These are phyloP conservation scores for Macrophomina pseudophaseolina DNA, from an alignment of 2,329 filamentous ascomycete genomes.

Conservation along the genomic window DNA sequence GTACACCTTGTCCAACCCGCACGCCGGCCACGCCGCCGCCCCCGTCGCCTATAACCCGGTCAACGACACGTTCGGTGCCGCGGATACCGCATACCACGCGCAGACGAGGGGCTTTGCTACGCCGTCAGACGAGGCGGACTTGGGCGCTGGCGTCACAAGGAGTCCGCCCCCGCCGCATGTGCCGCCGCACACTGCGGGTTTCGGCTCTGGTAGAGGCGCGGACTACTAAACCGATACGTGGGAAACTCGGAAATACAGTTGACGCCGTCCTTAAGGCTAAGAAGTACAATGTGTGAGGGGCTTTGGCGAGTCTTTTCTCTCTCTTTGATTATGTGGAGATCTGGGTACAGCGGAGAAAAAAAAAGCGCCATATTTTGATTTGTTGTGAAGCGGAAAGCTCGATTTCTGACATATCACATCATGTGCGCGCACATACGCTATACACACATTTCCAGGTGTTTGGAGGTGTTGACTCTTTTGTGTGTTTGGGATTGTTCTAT, in stretches of 20 bases:
- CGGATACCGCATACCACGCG: slow-evolving; percentile 44
- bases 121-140: slow-evolving; percentile 31
- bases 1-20: slow-evolving; percentile 33
- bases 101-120: slow-evolving; percentile 30
- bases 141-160: slow-evolving; percentile 37
- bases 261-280: no score
- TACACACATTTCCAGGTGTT: slow-evolving; percentile 19
- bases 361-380: background rate
- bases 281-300: background rate
- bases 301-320: background rate
- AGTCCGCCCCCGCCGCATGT: slow-evolving; percentile 26
- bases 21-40: slow-evolving; percentile 20
- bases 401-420: slow-evolving; percentile 7
- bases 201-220: slow-evolving; percentile 16
- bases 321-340: background rate
- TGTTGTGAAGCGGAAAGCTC: background rate
- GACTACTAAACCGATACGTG: background rate
- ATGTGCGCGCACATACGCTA: background rate
- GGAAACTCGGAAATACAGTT: background rate
- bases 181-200: slow-evolving; percentile 26
- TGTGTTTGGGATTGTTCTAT: background rate
- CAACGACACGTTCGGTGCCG: slow-evolving; percentile 33
- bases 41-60: slow-evolving; percentile 40
- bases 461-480: slow-evolving; percentile 7
- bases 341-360: background rate